Evolutionary conservation across 23 red algal genomes (phyloP), one percentile per base, ranked within the genome.

Genomic region (Pyropia yezoensis): DNA sequence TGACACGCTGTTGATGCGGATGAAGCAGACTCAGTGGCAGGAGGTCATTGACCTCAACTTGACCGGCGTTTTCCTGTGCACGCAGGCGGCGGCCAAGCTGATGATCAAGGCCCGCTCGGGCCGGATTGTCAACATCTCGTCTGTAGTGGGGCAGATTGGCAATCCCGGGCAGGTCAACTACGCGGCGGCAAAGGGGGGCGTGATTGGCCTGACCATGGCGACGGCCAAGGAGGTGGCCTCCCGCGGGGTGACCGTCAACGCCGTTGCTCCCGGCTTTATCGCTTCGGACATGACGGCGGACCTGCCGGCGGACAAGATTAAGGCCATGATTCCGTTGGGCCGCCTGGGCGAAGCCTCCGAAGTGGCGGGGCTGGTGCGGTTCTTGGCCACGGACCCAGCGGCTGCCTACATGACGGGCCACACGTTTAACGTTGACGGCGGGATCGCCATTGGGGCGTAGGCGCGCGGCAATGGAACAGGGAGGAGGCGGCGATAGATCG

Each of bases 121-220:
- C 1, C 70, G 94, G 30, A 98, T 98, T 60, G 59, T 98, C 20
- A 98, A 98, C 83, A 98, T 98, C 33, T 66, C 86, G 49, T 82
- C 74, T 8, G 67, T 98, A 49, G 94, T 98, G 7, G 94, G 94
- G 17, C 70, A 87, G 32, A 76, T 98, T 50, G 94, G 94, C 21
- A 98, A 98, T 51, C 33, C 86, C 52, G 94, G 94, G 7, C 94
- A 98, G 86, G 86, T 61, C 7, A 98, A 98, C 61, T 98, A 98
- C 85, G 86, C 78, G 18, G 75, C 94, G 8, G 76, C 94, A 1
- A 98, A 98, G 59, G 94, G 75, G 14, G 94, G 94, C 3, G 94
- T 98, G 18, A 86, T 98, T 22, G 84, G 84, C 3, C 65, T 98
- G 17, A 91, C 94, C n/a, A 87, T 73, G 65, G 62, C 65, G 27